These are phyloP conservation scores for Mycena citricolor DNA, from an alignment of 1,284 basidiomycete species.

Conservation along the genomic window DNA sequence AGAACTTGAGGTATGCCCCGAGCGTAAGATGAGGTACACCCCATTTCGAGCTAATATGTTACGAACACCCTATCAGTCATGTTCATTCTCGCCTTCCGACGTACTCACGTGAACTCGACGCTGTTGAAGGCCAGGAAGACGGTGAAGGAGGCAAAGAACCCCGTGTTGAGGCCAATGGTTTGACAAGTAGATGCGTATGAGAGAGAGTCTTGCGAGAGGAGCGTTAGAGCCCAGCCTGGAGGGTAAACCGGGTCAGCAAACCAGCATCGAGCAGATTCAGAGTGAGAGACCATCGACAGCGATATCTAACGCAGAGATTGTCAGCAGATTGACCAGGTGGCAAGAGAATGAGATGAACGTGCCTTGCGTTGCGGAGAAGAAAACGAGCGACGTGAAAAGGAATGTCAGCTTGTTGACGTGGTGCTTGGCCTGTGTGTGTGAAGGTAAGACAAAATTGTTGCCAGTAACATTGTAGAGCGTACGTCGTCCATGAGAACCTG, in stretches of 20 bases:
- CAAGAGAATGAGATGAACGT: slow-evolving; percentile 23
- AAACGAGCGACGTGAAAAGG: slow-evolving; percentile 88
- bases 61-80: slow-evolving; percentile 12
- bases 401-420: slow-evolving; percentile 82
- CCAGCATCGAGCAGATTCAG: slow-evolving; percentile 19
- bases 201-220: slow-evolving; percentile 93
- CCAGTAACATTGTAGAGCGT: too few relatives aligned
- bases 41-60: slow-evolving; percentile 66
- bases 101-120: slow-evolving; percentile 81
- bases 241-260: slow-evolving; percentile 11
- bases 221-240: slow-evolving; percentile 92
- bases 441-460: slow-evolving; percentile 19
- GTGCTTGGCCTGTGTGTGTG: slow-evolving; percentile 64
- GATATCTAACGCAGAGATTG: slow-evolving; percentile 63
- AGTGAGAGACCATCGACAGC: slow-evolving; percentile 83
- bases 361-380: slow-evolving; percentile 98
- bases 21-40: slow-evolving; percentile 84
- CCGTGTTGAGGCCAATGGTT: slow-evolving; percentile 95
- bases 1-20: slow-evolving; percentile 84
- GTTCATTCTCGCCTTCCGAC: not conserved
- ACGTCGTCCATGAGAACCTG: slow-evolving; percentile 83
- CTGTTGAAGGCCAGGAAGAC: slow-evolving; percentile 98
- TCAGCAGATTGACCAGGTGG: slow-evolving; percentile 9
- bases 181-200: slow-evolving; percentile 98
- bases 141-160: slow-evolving; percentile 95